Percentiles rank a stretch among this genome's conserved stretches.
phyloP scores from a whole-genome alignment of 177 flowering plant species.

The Tripterygium wilfordii region DNA sequence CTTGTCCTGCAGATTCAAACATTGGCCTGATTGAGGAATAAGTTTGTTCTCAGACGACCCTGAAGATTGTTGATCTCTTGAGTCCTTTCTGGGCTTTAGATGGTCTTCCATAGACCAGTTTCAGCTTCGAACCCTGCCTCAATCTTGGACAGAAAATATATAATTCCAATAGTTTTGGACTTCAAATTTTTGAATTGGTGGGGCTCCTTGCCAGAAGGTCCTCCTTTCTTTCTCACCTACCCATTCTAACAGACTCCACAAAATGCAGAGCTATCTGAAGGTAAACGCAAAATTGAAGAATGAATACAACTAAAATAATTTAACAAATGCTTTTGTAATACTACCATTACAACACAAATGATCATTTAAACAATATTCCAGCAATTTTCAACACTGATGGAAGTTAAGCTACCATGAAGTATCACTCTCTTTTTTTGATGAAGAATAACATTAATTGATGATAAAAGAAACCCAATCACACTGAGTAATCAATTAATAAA shows the following conservation, averaged over 20 bases:
- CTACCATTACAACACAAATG: too few relatives aligned
- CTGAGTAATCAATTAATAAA: too few relatives aligned
- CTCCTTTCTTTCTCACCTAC: slow-evolving; percentile 4
- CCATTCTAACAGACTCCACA: slow-evolving; percentile 1
- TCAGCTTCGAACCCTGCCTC: too few relatives aligned
- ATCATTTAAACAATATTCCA: too few relatives aligned
- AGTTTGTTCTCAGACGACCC: slow-evolving; percentile 16
- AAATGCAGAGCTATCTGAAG: slow-evolving; percentile 1
- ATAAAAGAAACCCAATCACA: too few relatives aligned
- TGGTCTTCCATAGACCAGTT: slow-evolving; percentile 17
- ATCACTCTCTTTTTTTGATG: too few relatives aligned
- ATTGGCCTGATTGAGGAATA: slow-evolving; percentile 14
- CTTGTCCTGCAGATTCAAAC: slow-evolving; percentile 24
- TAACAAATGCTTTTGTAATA: too few relatives aligned
- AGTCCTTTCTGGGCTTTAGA: slow-evolving; percentile 18
- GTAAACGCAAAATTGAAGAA: slow-evolving; percentile 7
- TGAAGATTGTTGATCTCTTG: slow-evolving; percentile 16
- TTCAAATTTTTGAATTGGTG: background rate
- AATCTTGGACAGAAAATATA: slow-evolving; percentile 7
- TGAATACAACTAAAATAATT: background rate
- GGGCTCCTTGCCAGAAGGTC: background rate
- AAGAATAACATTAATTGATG: too few relatives aligned
- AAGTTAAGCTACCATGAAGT: too few relatives aligned
- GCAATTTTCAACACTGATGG: too few relatives aligned
- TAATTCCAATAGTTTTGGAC: background rate